phyloP scores from a whole-genome alignment of 345 rosid genomes.

The Tarenaya hassleriana region DNA sequence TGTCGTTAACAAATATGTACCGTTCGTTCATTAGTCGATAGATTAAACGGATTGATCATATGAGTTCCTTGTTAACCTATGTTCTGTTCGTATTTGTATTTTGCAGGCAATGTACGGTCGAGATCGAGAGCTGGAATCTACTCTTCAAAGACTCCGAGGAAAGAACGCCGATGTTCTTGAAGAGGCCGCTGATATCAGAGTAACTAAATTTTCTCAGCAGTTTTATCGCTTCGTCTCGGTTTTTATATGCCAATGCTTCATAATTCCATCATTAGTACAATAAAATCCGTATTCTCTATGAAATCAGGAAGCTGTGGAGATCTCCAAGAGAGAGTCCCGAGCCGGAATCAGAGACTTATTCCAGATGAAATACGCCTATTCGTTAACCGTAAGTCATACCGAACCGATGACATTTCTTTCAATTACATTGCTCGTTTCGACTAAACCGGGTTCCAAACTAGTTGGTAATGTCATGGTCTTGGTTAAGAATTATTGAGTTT shows the following conservation, averaged over 20 bases:
- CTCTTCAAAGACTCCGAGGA: slow-evolving; percentile 26
- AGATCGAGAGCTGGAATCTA: slow-evolving; percentile 24
- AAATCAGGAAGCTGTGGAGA: slow-evolving; percentile 26
- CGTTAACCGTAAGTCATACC: slow-evolving; percentile 22
- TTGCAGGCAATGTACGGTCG: slow-evolving; percentile 25
- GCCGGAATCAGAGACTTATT: slow-evolving; percentile 24
- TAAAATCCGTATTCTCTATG: too few species aligned
- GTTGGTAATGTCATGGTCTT: too few species aligned
- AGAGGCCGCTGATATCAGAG: slow-evolving; percentile 30
- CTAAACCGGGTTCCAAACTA: too few species aligned
- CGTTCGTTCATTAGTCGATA: background rate
- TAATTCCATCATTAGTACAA: too few species aligned
- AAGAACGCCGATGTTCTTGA: slow-evolving; percentile 24
- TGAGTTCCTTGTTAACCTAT: background rate
- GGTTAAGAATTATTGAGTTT: too few species aligned
- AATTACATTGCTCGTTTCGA: too few species aligned
- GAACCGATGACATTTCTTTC: background rate
- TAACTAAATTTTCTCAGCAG: background rate
- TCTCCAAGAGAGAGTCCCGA: slow-evolving; percentile 20
- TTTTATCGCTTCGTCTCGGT: background rate
- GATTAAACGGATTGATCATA: background rate
- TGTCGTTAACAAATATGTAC: background rate
- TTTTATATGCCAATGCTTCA: background rate
- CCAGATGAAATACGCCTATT: slow-evolving; percentile 20
- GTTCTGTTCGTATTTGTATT: background rate